Evolutionary conservation across 345 rosid genomes (phyloP), one percentile per base, ranked within the genome.

Genomic region (Salix purpurea): DNA sequence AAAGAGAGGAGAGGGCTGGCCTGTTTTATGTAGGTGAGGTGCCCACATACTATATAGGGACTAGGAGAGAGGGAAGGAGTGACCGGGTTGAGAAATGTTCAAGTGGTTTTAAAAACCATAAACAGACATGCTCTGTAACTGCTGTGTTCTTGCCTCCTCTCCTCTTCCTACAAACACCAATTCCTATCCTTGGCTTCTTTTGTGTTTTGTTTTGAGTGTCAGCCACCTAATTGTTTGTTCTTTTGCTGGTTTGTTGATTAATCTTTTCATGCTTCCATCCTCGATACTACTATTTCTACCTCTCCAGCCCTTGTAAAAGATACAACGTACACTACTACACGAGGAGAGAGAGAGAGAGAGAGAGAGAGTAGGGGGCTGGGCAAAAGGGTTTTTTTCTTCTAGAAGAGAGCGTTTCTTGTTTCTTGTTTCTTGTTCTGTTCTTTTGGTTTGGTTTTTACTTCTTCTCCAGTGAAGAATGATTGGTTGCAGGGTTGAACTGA

Each of bases 91-190:
- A 69, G 48, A 77, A 71, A 23, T 42, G 46, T 24, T 50, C 6
- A 7, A 9, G 60, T 26, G 61, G 64, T 64, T 65, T 78, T 66
- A 50, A 66, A 32, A 71, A 30, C 73, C 46, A 80, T 67, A 80
- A 76, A 79, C 85, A 84, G 90, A 91, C 94, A 81, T 77, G 81
- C 92, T 89, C 93, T 88, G 91, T 78, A 78, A 67, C 78, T 68
- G 79, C 85, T 77, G 76, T 75, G 86, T 86, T 81, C 80, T 85
- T 86, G 84, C 85, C 84, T 83, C 74, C 82, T 74, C 60, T 65
- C 46, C 83, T 74, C 60, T 65, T 19, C 64, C 67, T 71, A 26
- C 7, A 42, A 58, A 3, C 74, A 77, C 75, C 36, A 36, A 50
- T 75, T 77, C 73, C 18, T 67, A 46, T 60, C 60, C 52, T 73